phyloP scores from a whole-genome alignment of 139 green algal genomes.

The Penium margaritaceum region DNA sequence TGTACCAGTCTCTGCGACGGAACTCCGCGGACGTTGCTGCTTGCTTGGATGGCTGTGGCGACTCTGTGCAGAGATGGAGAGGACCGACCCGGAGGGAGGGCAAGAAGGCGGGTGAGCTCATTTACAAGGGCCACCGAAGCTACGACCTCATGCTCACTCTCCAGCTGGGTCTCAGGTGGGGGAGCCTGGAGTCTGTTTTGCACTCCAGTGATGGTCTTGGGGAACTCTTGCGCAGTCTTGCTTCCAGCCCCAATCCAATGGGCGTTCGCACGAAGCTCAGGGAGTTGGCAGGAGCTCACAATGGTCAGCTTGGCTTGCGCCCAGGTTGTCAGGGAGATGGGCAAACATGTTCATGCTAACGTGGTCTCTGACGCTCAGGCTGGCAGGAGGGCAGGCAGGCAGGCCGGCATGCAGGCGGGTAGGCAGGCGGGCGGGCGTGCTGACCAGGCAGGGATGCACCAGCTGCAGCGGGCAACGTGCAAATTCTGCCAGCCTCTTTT shows the following conservation, averaged over 20 bases:
- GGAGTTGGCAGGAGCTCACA: conserved; percentile 81
- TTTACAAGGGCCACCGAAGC: conserved; percentile 76
- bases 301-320: conserved; percentile 86
- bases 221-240: background rate
- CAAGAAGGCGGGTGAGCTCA: conserved; percentile 60
- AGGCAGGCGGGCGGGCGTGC: no score
- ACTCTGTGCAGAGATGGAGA: conserved; percentile 4
- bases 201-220: background rate
- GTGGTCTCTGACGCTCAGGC: no score
- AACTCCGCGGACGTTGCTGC: no score
- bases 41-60: no score
- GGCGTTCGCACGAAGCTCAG: conserved; percentile 40
- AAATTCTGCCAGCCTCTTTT: no score
- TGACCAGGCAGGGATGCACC: no score
- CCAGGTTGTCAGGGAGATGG: no score
- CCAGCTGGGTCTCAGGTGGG: conserved; percentile 81
- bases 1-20: no score
- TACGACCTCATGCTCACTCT: conserved; percentile 90
- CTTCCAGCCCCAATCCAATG: background rate
- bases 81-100: background rate
- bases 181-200: background rate
- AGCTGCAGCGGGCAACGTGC: no score
- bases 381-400: no score
- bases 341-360: no score
- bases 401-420: no score